Base-by-base conservation (phyloP, 805 yeast genomes). In the Saturnispora bothae region DNA sequence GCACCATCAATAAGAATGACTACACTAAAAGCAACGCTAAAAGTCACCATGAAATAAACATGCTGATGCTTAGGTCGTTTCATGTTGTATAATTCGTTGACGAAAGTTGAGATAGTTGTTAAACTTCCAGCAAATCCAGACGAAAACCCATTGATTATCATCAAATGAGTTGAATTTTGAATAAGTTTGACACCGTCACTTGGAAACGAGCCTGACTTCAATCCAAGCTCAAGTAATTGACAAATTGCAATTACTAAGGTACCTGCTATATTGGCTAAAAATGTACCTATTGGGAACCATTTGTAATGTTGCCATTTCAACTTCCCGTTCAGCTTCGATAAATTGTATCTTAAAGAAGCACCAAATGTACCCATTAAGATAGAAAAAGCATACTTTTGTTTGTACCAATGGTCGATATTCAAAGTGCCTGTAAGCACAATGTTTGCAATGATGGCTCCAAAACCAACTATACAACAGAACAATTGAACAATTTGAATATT, bases 351-450 rank as follows among this genome's bases (percentile, higher is more conserved):
- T 4, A 63, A 20, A 45, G 69, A 59, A 3, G 84, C 77, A 0
- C 84, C 96, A 44, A 77, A 61, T 0, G 94, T 86, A 0, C 84
- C 77, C 49, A 86, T 76, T 3, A 79, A 53, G 17, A 76, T 64
- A 3, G 78, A 58, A 42, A 84, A 64, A 4, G 82, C 73, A 89
- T 94, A 86, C 6, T 43, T 20, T n/a, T 60, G 45, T 42, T 94
- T 71, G 69, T 85, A 77, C 38, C 54, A 39, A 25, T 63, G 55
- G 26, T 45, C 34, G 14, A 56, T 43, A 32, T 58, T 32, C 43
- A 64, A 44, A 0, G 57, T 40, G 16, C 60, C 65, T 50, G 57
- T 56, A 5, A 78, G 53, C 2, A 75, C 69, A 12, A 73, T 46
- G 5, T 60, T 57, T 1, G 63, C 59, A 9, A 64, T 50, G 54